Evolutionary conservation across 768 basidiomycete species (phyloP).

Genomic region (Phanerochaete carnosa): DNA sequence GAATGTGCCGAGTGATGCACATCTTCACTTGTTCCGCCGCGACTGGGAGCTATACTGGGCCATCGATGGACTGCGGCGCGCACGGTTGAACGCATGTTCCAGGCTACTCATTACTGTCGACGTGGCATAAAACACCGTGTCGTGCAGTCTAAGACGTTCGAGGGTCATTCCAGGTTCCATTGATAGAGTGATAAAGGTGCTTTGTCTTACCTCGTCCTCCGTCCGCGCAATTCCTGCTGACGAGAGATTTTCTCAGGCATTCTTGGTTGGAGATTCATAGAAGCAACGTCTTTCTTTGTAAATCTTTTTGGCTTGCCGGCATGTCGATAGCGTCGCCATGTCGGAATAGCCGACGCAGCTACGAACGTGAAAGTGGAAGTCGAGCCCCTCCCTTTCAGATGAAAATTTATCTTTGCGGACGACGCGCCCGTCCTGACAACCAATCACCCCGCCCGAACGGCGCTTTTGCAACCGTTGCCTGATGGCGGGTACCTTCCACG

Average conservation of each 20-base stretch:
- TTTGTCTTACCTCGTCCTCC: background rate
- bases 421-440: no score
- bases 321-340: background rate
- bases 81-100: background rate
- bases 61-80: background rate
- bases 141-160: background rate
- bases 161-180: background rate
- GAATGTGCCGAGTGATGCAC: background rate
- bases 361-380: no score
- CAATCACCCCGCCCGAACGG: no score
- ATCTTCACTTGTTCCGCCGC: no score
- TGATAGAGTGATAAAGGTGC: background rate
- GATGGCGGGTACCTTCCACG: no score
- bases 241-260: background rate
- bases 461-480: no score
- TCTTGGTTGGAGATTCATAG: background rate
- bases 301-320: background rate
- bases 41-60: background rate
- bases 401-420: no score
- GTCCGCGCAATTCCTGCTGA: background rate
- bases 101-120: background rate
- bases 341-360: no score
- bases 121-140: background rate
- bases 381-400: no score
- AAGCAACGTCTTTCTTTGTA: no score